phyloP scores from a whole-genome alignment of 192 early-diverging fungal genomes.

The Endogone sp. region DNA sequence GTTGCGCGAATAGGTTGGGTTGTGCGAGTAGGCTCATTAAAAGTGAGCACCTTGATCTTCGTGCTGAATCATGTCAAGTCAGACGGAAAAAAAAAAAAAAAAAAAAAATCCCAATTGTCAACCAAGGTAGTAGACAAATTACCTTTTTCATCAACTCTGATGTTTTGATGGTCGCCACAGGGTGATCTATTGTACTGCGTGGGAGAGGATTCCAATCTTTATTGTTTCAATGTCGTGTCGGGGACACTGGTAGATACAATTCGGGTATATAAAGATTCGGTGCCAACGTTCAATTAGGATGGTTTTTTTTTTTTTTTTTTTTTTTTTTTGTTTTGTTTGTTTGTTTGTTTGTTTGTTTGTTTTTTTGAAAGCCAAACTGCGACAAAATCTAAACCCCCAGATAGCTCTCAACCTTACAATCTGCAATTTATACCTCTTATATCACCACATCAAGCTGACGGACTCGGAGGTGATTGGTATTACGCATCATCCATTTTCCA shows the following conservation, averaged over 20 bases:
- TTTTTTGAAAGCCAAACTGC: conserved; percentile 1
- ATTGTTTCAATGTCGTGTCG: conserved; percentile 62
- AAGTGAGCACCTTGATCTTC: too few relatives aligned
- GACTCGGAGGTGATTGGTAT: conserved; percentile 76
- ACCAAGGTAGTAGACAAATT: too few relatives aligned
- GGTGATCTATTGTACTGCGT: conserved; percentile 82
- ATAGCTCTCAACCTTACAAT: background rate
- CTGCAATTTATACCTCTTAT: background rate
- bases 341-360: too few relatives aligned
- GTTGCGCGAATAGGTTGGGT: too few relatives aligned
- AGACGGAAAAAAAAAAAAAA: too few relatives aligned
- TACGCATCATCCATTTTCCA: conserved; percentile 78
- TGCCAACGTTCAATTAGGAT: too few relatives aligned
- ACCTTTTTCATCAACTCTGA: too few relatives aligned
- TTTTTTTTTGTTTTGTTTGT: background rate
- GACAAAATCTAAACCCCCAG: conserved; percentile 2
- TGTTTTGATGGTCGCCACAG: too few relatives aligned
- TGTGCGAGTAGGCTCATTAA: too few relatives aligned
- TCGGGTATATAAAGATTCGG: conserved; percentile 50
- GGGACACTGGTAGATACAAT: conserved; percentile 42
- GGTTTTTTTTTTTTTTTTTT: too few relatives aligned
- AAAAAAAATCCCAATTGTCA: too few relatives aligned
- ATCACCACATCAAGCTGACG: conserved; percentile 37
- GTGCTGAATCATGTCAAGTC: too few relatives aligned
- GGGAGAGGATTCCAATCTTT: conserved; percentile 62